Evolutionary conservation across 148 eudicot genomes (phyloP).

Genomic region (Rhododendron henanense): DNA sequence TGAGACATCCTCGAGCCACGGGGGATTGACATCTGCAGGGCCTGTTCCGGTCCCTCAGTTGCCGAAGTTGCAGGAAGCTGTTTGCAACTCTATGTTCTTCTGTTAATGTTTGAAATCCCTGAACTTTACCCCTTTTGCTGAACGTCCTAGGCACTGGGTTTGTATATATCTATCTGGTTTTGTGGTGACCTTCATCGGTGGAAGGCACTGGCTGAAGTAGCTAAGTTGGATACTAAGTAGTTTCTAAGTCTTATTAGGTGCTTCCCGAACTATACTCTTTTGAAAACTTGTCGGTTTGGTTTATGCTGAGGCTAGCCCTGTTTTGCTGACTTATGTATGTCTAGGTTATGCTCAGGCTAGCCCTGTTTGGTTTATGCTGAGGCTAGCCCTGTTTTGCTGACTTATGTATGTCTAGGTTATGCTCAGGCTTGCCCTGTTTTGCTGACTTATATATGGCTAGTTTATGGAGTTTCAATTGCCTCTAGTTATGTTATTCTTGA

Average conservation of each 20-base stretch:
- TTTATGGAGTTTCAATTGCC: neutral
- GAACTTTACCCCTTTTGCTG: neutral
- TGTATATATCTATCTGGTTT: constrained; percentile 3
- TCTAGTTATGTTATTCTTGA: neutral
- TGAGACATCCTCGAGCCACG: constrained; percentile 68
- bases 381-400: neutral
- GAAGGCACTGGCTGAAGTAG: neutral
- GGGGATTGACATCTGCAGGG: constrained; percentile 56
- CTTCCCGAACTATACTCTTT: neutral
- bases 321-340: neutral
- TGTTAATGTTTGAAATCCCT: constrained; percentile 28
- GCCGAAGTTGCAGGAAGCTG: constrained; percentile 64
- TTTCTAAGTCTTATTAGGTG: neutral
- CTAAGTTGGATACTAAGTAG: neutral
- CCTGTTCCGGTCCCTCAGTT: constrained; percentile 74
- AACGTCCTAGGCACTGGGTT: neutral
- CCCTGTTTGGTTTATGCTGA: neutral
- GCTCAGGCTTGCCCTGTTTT: neutral
- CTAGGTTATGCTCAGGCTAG: neutral
- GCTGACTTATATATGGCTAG: neutral
- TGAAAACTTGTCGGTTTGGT: neutral
- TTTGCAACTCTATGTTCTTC: constrained; percentile 82
- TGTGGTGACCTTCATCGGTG: neutral
- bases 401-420: neutral
- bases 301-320: neutral